phyloP scores from a whole-genome alignment of 176 grass and related monocot species.

The Eragrostis nindensis region DNA sequence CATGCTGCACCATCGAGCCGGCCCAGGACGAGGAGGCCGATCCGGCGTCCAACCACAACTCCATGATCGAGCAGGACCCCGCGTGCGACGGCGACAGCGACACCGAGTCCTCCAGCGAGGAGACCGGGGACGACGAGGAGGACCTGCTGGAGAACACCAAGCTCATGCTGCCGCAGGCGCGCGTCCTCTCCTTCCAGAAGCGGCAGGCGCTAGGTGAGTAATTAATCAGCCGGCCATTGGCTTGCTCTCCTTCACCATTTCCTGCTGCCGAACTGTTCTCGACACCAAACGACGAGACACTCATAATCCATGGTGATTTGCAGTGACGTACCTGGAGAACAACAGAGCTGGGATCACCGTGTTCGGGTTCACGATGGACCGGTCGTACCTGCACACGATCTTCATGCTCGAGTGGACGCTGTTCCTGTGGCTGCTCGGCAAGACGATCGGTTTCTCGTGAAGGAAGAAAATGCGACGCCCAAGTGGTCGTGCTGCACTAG shows the following conservation, averaged over 20 bases:
- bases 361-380: slow-evolving; percentile 89
- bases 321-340: slow-evolving; percentile 98
- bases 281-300: not conserved
- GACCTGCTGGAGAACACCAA: slow-evolving; percentile 76
- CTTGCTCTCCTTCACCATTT: not conserved
- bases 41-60: slow-evolving; percentile 29
- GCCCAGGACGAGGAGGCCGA: slow-evolving; percentile 13
- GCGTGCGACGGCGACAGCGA: slow-evolving; percentile 26
- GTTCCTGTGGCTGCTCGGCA: slow-evolving; percentile 90
- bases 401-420: slow-evolving; percentile 92
- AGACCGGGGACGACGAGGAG: slow-evolving; percentile 74
- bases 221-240: not conserved
- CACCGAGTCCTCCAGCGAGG: slow-evolving; percentile 41
- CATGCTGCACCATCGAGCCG: slow-evolving; percentile 83
- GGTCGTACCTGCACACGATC: slow-evolving; percentile 80
- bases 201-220: slow-evolving; percentile 83
- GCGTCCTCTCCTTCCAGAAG: slow-evolving; percentile 88
- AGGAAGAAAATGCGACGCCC: not conserved
- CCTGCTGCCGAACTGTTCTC: not conserved
- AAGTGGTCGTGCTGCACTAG: not conserved
- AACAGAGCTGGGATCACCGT: slow-evolving; percentile 93
- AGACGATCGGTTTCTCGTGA: slow-evolving; percentile 83
- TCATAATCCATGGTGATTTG: not conserved
- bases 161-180: slow-evolving; percentile 33
- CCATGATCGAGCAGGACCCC: slow-evolving; percentile 27